Evolutionary conservation across 2,329 filamentous ascomycete genomes (phyloP), one percentile per base, ranked within the genome.

Genomic region (Sodiomyces alkalinus): DNA sequence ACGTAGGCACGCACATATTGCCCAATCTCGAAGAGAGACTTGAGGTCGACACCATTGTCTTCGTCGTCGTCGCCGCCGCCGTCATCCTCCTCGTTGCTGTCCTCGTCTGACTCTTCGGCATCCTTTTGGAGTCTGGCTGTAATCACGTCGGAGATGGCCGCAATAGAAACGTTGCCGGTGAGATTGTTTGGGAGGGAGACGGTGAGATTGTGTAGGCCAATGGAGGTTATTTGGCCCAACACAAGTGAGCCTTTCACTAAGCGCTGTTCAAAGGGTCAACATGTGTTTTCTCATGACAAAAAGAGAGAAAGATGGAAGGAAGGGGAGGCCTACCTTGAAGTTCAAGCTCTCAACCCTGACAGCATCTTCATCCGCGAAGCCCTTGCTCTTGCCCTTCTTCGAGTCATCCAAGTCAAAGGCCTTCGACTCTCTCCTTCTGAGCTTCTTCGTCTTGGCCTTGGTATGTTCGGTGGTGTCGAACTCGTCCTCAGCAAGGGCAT

Each of bases 141-240:
- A 37, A 96, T 60, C 39, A 70, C 61, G 34, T 81, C 72, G 3
- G 90, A 98, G 28, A 98, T 69, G n/a, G 82, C 72, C n/a, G 86
- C 92, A 39, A 96, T 74, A 13, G 90, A 77, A 6, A 92, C 77
- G 50, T 85, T 90, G 26, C 90, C 92, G 26, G 72, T 76, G 18
- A 98, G 68, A 49, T 92, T 96, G 56, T 98, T 98, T 11, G 90
- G 86, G 8, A 98, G 63, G 13, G 85, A 74, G 30, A 98, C 60
- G 26, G 77, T 72, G 40, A 98, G 59, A 46, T 92, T 77, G 43
- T 85, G 68, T 31, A 71, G 59, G 38, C 79, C 86, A 49, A 98
- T 83, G 35, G 78, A 73, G 22, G 73, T 76, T 34, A 98, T 66
- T 47, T 92, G 83, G 23, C 82, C 90, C 24, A 98, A 74, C 1